Evolutionary conservation across 2,329 filamentous ascomycete species (phyloP), one percentile per base, ranked within the genome.

Genomic region (Thermochaetoides dissita): DNA sequence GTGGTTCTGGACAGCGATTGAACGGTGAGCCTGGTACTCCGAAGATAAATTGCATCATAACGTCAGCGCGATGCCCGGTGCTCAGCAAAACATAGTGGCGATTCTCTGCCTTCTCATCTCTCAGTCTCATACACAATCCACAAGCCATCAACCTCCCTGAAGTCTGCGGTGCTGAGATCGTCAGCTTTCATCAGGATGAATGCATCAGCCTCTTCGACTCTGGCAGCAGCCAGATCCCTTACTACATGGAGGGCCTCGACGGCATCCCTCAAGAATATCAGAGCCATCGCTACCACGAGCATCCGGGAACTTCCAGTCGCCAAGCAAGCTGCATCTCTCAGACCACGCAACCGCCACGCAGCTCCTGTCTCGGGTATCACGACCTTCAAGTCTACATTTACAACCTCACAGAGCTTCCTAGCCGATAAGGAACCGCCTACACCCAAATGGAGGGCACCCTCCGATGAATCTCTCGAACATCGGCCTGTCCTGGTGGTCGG

Each of bases 401-500:
- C 44, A 36, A 39, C 39, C 32, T 45, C 45, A 9, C n/a, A 34
- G 9, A 33, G 42, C 12, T 34, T 17, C 37, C 30, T 11, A n/a
- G 11, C 9, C 12, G 29, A 17, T 3, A 40, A 39, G 8, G 34
- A 39, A 17, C 32, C 39, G 3, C 45, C 30, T 6, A n/a, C 35
- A 6, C 36, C 47, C 30, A 43, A 39, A 30, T 58, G 56, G 56
- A 48, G 33, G 2, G 43, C 55, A 1, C 56, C 55, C 0, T 34
- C 41, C 0, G 52, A 56, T 5, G 36, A 49, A 31, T 44, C 55
- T 39, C 59, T 62, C 45, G 47, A 55, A 3, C 51, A 52, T 3
- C 61, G 63, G 3, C 61, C 63, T 6, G 61, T 66, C 3, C 53
- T 58, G 6, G 51, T 66, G n/a, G 51, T 65, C 17, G 63, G 63